These are phyloP conservation scores for Trypethelium eluteriae DNA, from an alignment of 495 filamentous ascomycete genomes.

Conservation along the genomic window DNA sequence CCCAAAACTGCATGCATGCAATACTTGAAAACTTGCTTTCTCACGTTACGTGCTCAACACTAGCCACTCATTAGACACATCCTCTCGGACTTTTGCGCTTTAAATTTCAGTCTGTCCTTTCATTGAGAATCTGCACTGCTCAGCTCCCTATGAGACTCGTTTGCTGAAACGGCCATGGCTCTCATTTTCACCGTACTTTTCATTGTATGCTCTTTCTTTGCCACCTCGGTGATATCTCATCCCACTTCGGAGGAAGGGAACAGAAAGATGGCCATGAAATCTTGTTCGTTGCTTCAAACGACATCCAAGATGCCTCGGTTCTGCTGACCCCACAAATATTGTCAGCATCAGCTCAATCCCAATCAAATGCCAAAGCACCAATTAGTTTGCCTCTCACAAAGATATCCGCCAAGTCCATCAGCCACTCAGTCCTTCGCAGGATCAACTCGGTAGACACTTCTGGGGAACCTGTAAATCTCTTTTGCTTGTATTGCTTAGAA, in stretches of 20 bases:
- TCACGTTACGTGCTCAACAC: background rate
- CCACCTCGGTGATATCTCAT: background rate
- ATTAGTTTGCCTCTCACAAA: constrained; percentile 6
- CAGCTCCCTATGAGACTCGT: too few relatives aligned
- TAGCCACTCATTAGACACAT: background rate
- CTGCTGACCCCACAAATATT: background rate
- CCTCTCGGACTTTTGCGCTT: background rate
- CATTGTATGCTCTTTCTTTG: background rate
- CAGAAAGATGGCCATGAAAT: background rate
- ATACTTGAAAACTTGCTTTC: background rate
- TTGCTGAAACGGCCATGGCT: background rate
- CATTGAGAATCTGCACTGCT: background rate
- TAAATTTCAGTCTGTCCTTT: background rate
- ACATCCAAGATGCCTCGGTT: background rate
- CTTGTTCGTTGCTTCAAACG: background rate
- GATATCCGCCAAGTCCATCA: background rate
- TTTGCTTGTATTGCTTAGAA: background rate
- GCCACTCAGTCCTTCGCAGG: background rate
- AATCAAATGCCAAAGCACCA: background rate
- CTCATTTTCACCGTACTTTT: background rate
- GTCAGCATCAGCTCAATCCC: background rate
- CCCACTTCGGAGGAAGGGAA: background rate
- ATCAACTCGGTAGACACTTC: background rate
- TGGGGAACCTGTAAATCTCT: background rate
- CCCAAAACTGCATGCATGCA: background rate